phyloP scores from a whole-genome alignment of 495 filamentous ascomycete genomes.

The Annulohypoxylon stygium region DNA sequence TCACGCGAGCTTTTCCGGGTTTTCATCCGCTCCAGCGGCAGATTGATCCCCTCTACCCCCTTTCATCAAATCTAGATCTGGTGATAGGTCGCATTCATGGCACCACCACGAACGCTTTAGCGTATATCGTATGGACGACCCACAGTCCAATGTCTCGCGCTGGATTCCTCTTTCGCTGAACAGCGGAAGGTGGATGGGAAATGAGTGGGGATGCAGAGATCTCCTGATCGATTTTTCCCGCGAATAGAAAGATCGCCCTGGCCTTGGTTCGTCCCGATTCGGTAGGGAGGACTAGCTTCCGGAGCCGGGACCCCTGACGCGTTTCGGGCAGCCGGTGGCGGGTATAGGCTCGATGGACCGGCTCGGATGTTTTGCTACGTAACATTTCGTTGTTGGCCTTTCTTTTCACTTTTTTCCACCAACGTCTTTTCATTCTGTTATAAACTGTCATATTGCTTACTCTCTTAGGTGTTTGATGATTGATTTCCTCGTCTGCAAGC shows the following conservation, averaged over 20 bases:
- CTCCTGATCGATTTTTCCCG: conserved; percentile 21
- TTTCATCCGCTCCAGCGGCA: neutral
- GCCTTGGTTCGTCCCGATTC: conserved; percentile 34
- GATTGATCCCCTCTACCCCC: neutral
- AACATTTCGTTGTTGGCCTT: neutral
- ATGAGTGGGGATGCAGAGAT: conserved; percentile 13
- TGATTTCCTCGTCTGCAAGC: too few species aligned
- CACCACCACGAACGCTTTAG: neutral
- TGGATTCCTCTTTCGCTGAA: conserved; percentile 29
- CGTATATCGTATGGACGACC: neutral
- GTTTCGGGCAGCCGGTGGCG: conserved; percentile 7
- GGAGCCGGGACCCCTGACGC: conserved; percentile 15
- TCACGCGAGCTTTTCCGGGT: conserved; percentile 5
- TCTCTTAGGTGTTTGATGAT: neutral
- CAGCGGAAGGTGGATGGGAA: conserved; percentile 7
- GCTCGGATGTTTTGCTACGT: neutral
- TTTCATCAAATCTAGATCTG: neutral
- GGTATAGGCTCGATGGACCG: neutral
- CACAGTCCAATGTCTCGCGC: conserved; percentile 7
- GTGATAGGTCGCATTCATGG: neutral
- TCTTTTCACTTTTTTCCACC: neutral
- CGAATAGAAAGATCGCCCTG: conserved; percentile 29
- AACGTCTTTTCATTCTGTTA: neutral
- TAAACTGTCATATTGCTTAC: neutral
- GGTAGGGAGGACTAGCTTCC: conserved; percentile 41